A percentile compares a stretch with the other conserved stretches of the same genome.
Evolutionary conservation across 768 basidiomycete species (phyloP).

Genomic region (Auriculariales sp.): DNA sequence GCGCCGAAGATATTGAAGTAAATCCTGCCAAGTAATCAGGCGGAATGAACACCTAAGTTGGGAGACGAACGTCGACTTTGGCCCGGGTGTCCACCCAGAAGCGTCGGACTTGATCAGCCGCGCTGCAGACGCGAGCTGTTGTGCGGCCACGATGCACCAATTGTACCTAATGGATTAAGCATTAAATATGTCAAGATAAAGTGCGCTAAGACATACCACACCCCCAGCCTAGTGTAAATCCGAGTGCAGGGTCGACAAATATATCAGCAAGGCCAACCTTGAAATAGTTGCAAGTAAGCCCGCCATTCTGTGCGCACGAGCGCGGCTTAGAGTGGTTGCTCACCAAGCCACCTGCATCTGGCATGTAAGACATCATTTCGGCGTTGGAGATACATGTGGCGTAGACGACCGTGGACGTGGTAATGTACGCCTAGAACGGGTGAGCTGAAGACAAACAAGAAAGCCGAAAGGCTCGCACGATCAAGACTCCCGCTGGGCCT

Average conservation of each 20-base stretch:
- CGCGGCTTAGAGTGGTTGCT: no score
- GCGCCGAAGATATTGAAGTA: background rate
- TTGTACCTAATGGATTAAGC: conserved; percentile 11
- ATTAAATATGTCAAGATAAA: conserved; percentile 16
- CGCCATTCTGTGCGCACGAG: no score
- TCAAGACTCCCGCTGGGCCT: background rate
- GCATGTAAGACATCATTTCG: conserved; percentile 11
- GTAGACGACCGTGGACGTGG: conserved; percentile 5
- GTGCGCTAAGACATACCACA: conserved; percentile 13
- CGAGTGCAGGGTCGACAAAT: conserved; percentile 12
- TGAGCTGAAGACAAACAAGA: background rate
- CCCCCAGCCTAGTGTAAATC: background rate
- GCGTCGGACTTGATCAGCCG: background rate
- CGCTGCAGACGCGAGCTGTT: background rate
- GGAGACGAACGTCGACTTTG: background rate
- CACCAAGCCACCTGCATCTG: conserved; percentile 13
- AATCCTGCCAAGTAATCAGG: background rate
- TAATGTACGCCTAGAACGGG: conserved; percentile 1
- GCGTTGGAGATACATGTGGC: conserved; percentile 11
- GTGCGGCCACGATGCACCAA: background rate
- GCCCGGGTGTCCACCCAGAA: background rate
- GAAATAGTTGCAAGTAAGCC: no score
- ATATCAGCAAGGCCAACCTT: conserved; percentile 11
- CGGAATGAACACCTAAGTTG: background rate
- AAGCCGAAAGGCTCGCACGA: background rate